Evolutionary conservation across 2,329 filamentous ascomycete species (phyloP).

Genomic region (Aspergillus brasiliensis): DNA sequence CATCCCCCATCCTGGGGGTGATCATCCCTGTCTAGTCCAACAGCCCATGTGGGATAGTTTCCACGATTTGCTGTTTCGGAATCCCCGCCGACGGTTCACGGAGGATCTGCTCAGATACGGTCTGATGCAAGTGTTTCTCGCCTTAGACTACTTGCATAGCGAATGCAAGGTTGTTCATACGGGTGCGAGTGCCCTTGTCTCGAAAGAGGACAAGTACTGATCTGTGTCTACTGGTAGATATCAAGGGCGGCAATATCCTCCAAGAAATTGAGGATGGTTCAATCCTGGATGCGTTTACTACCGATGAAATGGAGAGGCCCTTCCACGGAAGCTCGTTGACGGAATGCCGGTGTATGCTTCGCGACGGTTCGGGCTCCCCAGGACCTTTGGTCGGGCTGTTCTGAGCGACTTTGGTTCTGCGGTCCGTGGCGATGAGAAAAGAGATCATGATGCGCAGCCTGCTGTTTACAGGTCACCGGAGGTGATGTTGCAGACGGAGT

Average conservation of each 20-base stretch:
- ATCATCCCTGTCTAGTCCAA: conserved; percentile 38
- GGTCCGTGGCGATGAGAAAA: conserved; percentile 38
- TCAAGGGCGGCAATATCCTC: conserved; percentile 49
- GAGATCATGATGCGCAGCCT: conserved; percentile 49
- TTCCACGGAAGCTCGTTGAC: conserved; percentile 40
- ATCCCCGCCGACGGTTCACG: conserved; percentile 41
- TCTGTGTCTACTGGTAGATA: conserved; percentile 33
- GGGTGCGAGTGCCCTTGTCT: conserved; percentile 28
- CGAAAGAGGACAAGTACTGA: too few species aligned
- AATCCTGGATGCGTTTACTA: conserved; percentile 39
- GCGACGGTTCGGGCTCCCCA: conserved; percentile 36
- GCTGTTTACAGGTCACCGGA: conserved; percentile 41
- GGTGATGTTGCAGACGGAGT: conserved; percentile 50
- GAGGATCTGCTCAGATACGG: conserved; percentile 41
- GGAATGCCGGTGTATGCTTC: conserved; percentile 39
- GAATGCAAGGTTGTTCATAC: conserved; percentile 50
- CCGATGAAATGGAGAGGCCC: conserved; percentile 39
- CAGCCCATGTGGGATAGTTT: conserved; percentile 46
- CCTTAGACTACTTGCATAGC: conserved; percentile 47
- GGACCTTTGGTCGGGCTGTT: conserved; percentile 33
- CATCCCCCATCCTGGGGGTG: conserved; percentile 26
- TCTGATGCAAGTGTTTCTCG: conserved; percentile 43
- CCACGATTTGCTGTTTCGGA: conserved; percentile 40
- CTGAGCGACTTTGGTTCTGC: conserved; percentile 45
- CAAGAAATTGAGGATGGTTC: conserved; percentile 38